A percentile compares a stretch with the other conserved stretches of the same genome.
These are phyloP conservation scores for Breviolum minutum DNA, from an alignment of 73 alveolate genomes.

Conservation along the genomic window DNA sequence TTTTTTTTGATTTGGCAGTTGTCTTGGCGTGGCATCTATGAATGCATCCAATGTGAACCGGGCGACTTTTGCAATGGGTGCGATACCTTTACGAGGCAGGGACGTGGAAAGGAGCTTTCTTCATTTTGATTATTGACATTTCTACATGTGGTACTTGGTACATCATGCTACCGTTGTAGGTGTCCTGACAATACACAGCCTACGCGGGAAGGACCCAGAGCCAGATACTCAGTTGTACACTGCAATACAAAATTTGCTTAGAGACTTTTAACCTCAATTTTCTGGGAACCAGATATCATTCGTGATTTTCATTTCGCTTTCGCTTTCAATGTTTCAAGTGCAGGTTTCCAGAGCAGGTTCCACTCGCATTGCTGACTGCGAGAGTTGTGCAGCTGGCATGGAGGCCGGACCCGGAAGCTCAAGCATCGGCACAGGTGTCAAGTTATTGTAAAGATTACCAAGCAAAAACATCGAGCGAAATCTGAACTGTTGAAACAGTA, in stretches of 20 bases:
- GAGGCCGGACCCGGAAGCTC: not conserved
- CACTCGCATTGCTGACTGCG: constrained; percentile 89
- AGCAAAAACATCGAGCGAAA: not conserved
- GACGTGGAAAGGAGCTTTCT: not conserved
- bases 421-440: too few species aligned
- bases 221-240: not conserved
- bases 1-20: not conserved
- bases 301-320: not conserved
- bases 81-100: constrained; percentile 51
- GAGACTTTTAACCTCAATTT: not conserved
- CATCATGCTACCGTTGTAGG: not conserved
- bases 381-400: constrained; percentile 88
- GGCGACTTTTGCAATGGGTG: constrained; percentile 83
- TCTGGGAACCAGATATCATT: not conserved
- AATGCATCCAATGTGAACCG: constrained; percentile 89
- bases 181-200: constrained; percentile 90
- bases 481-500: not conserved
- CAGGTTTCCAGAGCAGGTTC: constrained; percentile 81
- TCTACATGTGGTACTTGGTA: not conserved
- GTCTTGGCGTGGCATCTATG: constrained; percentile 94
- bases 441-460: not conserved
- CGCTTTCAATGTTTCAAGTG: not conserved
- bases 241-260: too few species aligned
- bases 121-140: not conserved
- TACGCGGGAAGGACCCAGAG: constrained; percentile 72